Evolutionary conservation across 2,329 filamentous ascomycete genomes (phyloP).

Genomic region (Claviceps sp.): DNA sequence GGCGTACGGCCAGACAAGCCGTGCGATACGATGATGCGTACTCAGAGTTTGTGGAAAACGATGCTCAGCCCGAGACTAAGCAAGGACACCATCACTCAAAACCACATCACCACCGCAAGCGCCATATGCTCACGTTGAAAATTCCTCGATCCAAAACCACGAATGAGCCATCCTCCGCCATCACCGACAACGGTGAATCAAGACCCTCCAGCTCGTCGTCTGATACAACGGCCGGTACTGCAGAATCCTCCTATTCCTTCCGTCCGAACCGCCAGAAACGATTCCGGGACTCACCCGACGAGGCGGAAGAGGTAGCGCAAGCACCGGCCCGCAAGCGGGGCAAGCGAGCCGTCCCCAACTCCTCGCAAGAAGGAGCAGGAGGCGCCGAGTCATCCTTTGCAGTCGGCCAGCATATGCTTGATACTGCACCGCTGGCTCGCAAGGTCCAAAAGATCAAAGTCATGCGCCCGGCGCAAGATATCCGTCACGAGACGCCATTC

Average conservation of each 20-base stretch:
- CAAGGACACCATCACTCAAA: neutral
- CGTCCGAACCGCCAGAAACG: conserved; percentile 42
- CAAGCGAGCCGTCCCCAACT: conserved; percentile 14
- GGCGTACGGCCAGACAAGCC: conserved; percentile 6
- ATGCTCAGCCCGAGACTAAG: conserved; percentile 13
- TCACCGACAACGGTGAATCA: conserved; percentile 30
- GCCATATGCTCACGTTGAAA: conserved; percentile 24
- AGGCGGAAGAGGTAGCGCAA: conserved; percentile 22
- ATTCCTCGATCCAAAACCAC: conserved; percentile 28
- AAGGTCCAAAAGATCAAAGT: conserved; percentile 27
- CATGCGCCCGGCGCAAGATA: conserved; percentile 15
- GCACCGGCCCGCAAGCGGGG: conserved; percentile 25
- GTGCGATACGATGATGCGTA: conserved; percentile 6
- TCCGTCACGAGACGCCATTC: conserved; percentile 18
- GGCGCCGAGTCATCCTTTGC: conserved; percentile 8
- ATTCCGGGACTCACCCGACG: conserved; percentile 36
- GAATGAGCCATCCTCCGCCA: conserved; percentile 22
- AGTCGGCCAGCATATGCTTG: conserved; percentile 10
- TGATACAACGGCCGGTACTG: conserved; percentile 33
- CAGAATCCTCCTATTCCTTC: conserved; percentile 38
- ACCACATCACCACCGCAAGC: conserved; percentile 7
- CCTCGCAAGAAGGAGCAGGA: neutral
- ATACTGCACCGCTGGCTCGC: conserved; percentile 12
- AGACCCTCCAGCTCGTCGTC: conserved; percentile 41
- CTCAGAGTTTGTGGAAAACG: conserved; percentile 7